These are phyloP conservation scores for Sistotremastrum suecicum DNA, from an alignment of 768 basidiomycete genomes.

Conservation along the genomic window DNA sequence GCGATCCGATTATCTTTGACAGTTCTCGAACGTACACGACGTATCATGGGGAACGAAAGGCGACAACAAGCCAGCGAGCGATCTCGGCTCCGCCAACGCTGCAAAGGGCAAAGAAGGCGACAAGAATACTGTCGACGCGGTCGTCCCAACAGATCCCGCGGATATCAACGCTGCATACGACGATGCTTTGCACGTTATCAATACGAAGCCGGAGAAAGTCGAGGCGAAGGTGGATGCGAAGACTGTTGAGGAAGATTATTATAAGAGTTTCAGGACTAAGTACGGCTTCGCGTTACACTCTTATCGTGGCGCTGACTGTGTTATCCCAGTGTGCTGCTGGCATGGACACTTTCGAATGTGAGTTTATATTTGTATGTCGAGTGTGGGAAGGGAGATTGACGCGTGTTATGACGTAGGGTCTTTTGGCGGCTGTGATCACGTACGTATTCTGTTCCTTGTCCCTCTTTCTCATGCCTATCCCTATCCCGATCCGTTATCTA, in stretches of 20 bases:
- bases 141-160: constrained; percentile 72
- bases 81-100: constrained; percentile 69
- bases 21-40: constrained; percentile 84
- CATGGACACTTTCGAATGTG: constrained; percentile 84
- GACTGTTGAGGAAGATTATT: constrained; percentile 75
- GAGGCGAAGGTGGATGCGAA: constrained; percentile 45
- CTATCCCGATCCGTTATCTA: background rate
- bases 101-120: constrained; percentile 31
- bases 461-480: constrained; percentile 1
- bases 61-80: constrained; percentile 72
- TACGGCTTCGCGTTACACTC: constrained; percentile 15
- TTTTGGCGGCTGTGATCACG: constrained; percentile 66
- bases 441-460: constrained; percentile 20
- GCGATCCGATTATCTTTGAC: constrained; percentile 2
- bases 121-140: constrained; percentile 76
- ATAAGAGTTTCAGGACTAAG: constrained; percentile 83
- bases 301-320: constrained; percentile 6
- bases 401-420: constrained; percentile 25
- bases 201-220: constrained; percentile 62
- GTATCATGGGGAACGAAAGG: constrained; percentile 96
- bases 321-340: constrained; percentile 46
- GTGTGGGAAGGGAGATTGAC: constrained; percentile 4
- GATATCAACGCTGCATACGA: constrained; percentile 87
- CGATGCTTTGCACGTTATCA: constrained; percentile 74
- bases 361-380: constrained; percentile 12